Percentiles rank a stretch among this genome's conserved stretches.
Conservation (phyloP, 2,329 filamentous ascomycete species). For the Dryadomyces quercivorus region DNA sequence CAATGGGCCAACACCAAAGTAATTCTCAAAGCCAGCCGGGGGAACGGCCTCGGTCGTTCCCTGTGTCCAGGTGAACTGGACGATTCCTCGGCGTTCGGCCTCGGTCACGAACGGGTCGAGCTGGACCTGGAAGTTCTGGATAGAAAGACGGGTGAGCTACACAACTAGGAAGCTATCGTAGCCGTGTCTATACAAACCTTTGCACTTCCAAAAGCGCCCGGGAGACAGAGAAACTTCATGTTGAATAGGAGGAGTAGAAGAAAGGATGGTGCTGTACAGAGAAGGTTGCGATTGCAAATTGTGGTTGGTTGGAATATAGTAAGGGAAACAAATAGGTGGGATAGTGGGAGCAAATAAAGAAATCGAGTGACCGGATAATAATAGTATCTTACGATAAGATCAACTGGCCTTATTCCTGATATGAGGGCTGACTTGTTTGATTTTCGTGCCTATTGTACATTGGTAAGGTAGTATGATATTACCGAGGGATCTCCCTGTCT, state of each 20-base stretch:
- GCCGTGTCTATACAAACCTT: conserved; percentile 14
- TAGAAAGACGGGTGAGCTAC: too few species aligned
- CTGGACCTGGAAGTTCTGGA: conserved; percentile 43
- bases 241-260: neutral
- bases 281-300: neutral
- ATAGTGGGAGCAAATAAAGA: too few species aligned
- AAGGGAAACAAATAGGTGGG: too few species aligned
- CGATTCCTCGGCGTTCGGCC: conserved; percentile 30
- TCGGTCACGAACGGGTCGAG: conserved; percentile 28
- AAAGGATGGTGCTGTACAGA: neutral
- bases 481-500: too few species aligned
- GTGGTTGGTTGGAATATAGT: too few species aligned
- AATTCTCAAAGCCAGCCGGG: conserved; percentile 41
- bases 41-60: conserved; percentile 36
- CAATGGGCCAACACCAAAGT: conserved; percentile 42
- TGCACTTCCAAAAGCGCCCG: conserved; percentile 45
- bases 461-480: too few species aligned
- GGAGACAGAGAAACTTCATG: conserved; percentile 46
- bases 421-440: too few species aligned
- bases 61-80: conserved; percentile 38
- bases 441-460: too few species aligned
- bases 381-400: too few species aligned
- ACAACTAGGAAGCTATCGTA: neutral
- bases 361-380: too few species aligned
- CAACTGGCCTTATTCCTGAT: too few species aligned